These are phyloP conservation scores for Kwoniella shivajii DNA, from an alignment of 1,284 basidiomycete genomes.

Conservation along the genomic window DNA sequence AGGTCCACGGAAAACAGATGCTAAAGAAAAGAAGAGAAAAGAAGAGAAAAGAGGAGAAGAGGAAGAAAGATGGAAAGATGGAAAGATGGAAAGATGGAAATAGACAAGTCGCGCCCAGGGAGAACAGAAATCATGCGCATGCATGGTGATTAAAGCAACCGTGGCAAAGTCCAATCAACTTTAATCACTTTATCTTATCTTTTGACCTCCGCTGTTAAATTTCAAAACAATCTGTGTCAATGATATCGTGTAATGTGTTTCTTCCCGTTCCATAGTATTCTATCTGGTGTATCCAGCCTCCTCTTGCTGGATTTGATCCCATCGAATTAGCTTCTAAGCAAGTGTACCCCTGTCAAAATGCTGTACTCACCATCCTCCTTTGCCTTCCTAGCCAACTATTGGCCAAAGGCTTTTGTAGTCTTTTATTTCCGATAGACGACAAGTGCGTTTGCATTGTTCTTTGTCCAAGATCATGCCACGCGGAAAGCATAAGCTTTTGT, in stretches of 20 bases:
- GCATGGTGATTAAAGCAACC: background rate
- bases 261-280: background rate
- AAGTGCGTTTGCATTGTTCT: conserved; percentile 60
- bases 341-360: background rate
- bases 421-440: conserved; percentile 32
- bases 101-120: background rate
- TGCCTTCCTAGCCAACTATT: conserved; percentile 66
- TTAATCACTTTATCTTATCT: background rate
- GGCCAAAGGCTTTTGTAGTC: conserved; percentile 55
- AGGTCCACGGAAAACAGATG: no score
- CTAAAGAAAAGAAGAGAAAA: background rate
- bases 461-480: conserved; percentile 71
- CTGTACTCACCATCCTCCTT: conserved; percentile 41
- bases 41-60: background rate
- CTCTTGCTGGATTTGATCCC: conserved; percentile 7
- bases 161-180: background rate
- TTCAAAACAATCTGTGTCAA: background rate
- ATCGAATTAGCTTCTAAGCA: background rate
- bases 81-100: background rate
- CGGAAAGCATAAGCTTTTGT: conserved; percentile 75
- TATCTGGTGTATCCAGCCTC: no score
- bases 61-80: background rate
- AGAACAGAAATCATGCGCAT: background rate
- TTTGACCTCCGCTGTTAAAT: background rate
- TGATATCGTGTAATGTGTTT: background rate